A percentile compares a stretch with the other conserved stretches of the same genome.
Conservation (phyloP, 352 stramenopile species). For the Phytophthora pisi region DNA sequence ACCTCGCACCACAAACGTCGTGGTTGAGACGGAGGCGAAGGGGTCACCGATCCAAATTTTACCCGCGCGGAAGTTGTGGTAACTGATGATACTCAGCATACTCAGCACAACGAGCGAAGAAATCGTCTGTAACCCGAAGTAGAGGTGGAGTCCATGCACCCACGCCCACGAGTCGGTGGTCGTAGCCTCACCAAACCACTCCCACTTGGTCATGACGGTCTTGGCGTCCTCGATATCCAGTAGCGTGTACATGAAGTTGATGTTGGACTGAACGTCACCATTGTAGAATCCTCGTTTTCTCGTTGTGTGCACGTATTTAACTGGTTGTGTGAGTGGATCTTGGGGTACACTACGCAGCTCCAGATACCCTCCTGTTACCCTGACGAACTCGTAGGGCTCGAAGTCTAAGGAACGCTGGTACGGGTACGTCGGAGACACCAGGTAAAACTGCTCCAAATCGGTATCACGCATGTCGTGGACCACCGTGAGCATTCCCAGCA, state of each 20-base stretch:
- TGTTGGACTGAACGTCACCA: constrained; percentile 30
- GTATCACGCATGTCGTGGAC: constrained; percentile 25
- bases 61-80: constrained; percentile 26
- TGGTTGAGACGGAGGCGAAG: constrained; percentile 40
- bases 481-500: constrained; percentile 28
- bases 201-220: constrained; percentile 6
- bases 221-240: constrained; percentile 13
- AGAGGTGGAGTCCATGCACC: constrained; percentile 39
- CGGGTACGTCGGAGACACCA: constrained; percentile 31
- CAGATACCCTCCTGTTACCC: constrained; percentile 18
- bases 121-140: constrained; percentile 32
- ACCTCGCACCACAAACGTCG: constrained; percentile 20
- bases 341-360: constrained; percentile 16
- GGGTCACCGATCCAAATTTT: constrained; percentile 48
- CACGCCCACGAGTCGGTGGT: constrained; percentile 42
- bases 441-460: constrained; percentile 25
- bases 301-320: constrained; percentile 25
- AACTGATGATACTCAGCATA: constrained; percentile 25
- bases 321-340: constrained; percentile 11
- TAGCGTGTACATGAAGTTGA: constrained; percentile 22
- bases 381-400: constrained; percentile 25
- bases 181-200: constrained; percentile 22
- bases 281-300: constrained; percentile 35
- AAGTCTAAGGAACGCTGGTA: constrained; percentile 37
- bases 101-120: constrained; percentile 19